Evolutionary conservation across 306 rosid genomes (phyloP).

Genomic region (Canavalia gladiata): DNA sequence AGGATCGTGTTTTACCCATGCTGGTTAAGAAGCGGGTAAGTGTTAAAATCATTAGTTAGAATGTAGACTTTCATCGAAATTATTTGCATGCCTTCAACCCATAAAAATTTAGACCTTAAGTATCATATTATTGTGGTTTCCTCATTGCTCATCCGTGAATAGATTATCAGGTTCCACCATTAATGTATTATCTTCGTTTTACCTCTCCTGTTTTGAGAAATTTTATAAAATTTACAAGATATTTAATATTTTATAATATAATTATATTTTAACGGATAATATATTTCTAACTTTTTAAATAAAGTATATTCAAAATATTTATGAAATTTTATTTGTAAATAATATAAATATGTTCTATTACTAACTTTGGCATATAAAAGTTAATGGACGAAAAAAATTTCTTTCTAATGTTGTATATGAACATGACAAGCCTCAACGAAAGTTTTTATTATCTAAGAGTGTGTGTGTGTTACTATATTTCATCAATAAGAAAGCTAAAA

Average conservation of each 20-base stretch:
- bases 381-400: neutral
- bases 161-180: too few relatives aligned
- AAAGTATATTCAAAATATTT: too few relatives aligned
- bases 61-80: neutral
- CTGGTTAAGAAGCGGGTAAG: slow-evolving; percentile 79
- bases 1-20: slow-evolving; percentile 72
- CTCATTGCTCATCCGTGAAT: too few relatives aligned
- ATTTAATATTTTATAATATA: too few relatives aligned
- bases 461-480: too few relatives aligned
- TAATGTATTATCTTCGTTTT: neutral
- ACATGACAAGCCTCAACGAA: neutral
- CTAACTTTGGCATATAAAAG: too few relatives aligned
- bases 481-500: too few relatives aligned
- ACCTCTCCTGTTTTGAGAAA: neutral
- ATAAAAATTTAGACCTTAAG: neutral
- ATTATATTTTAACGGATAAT: too few relatives aligned
- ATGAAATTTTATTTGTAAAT: too few relatives aligned
- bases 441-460: neutral
- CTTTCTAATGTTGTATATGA: neutral
- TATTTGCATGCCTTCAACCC: slow-evolving; percentile 3
- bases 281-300: too few relatives aligned
- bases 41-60: slow-evolving; percentile 6
- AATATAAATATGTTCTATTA: too few relatives aligned
- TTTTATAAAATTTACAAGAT: too few relatives aligned
- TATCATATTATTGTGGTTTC: neutral